These are phyloP conservation scores for Calvatia gigantea DNA, from an alignment of 768 basidiomycete genomes.

Conservation along the genomic window DNA sequence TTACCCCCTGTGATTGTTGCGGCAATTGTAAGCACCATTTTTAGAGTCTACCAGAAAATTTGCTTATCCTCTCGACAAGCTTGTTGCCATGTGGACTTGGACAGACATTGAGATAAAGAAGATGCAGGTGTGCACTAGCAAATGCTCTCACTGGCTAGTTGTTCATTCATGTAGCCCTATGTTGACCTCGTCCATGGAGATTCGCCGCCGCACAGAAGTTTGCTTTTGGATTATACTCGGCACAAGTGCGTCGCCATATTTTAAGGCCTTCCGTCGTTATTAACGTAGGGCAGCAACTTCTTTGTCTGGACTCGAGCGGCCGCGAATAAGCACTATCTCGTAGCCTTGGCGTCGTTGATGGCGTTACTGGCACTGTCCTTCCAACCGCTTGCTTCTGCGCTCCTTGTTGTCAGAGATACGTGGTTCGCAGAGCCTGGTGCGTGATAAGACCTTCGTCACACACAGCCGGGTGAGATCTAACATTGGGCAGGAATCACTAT, in stretches of 20 bases:
- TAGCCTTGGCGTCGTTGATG: conserved; percentile 46
- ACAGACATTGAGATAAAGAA: conserved; percentile 56
- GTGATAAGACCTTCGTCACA: conserved; percentile 1
- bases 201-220: conserved; percentile 46
- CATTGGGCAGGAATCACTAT: conserved; percentile 29
- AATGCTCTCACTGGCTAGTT: neutral
- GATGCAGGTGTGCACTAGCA: conserved; percentile 39
- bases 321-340: conserved; percentile 46
- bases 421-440: conserved; percentile 40
- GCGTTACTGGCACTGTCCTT: conserved; percentile 43
- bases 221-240: conserved; percentile 53
- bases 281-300: conserved; percentile 34
- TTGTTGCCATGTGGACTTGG: conserved; percentile 53
- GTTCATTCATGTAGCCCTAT: conserved; percentile 38
- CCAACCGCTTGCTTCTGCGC: conserved; percentile 50
- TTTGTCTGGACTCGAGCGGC: conserved; percentile 44
- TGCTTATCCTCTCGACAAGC: conserved; percentile 17
- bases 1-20: conserved; percentile 49
- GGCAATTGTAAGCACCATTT: conserved; percentile 32
- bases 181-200: conserved; percentile 55
- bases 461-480: neutral
- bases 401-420: conserved; percentile 44
- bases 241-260: conserved; percentile 32
- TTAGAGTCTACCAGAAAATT: neutral
- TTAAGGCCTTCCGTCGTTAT: neutral